Base-by-base conservation (phyloP, 2,329 filamentous ascomycete genomes). In the Xylariaceae sp. region DNA sequence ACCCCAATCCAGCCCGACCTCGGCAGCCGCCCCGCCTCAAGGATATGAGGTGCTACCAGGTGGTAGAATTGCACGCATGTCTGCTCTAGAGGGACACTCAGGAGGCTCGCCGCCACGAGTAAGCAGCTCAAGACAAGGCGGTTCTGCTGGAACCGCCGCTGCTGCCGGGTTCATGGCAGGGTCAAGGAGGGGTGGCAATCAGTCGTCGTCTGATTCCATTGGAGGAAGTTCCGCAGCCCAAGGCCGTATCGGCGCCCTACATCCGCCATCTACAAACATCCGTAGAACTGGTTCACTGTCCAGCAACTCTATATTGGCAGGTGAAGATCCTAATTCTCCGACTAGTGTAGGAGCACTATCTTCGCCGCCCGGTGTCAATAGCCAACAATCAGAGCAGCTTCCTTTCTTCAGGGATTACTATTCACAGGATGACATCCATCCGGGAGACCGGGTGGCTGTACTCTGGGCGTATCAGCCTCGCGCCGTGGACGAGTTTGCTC, bases 321-420 rank as follows among this genome's bases (percentile, higher is more conserved):
- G 81, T 58, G 85, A 86, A 54, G 85, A 88, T 54, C 78, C 83
- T 12, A 85, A 85, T 51, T 95, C 91, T 9, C 91, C 91, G 6
- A 80, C 77, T 54, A 91, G 81, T 68, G 85, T 78, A 22, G 84
- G 79, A 43, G 86, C 85, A 49, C 86, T 89, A 71, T 96, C 92
- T 2, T 96, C 92, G 3, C 90, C 90, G 0, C 88, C 88, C 64
- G 91, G 87, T 22, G 74, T 92, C 57, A 83, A 85, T 21, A 96
- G 91, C 64, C 90, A 92, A 55, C 91, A 96, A 69, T 97, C 92
- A 0, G 94, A 99, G 72, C 94, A 97, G 70, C 76, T 99, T 50
- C 86, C 89, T 3, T 96, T 91, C 68, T 99, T 99, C 83, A 96
- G 96, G 68, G 94, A 99, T 71, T 99, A 99, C 72, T 99, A 99